Evolutionary conservation across 1,284 basidiomycete species (phyloP), one percentile per base, ranked within the genome.

Genomic region (Uromyces viciae-fabae): DNA sequence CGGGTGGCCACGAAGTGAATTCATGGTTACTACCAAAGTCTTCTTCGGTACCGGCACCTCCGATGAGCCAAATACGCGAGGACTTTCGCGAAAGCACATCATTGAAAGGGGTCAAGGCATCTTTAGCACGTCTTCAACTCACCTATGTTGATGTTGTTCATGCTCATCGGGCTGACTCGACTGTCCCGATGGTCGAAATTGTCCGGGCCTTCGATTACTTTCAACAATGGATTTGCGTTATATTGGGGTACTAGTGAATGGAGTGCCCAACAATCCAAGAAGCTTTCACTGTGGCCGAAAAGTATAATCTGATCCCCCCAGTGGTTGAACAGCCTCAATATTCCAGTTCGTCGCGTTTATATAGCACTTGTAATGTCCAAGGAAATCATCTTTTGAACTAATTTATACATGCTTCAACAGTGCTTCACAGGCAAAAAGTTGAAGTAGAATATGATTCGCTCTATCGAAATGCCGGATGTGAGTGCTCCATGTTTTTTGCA

Each of bases 41-140:
- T 89, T 88, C 86, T 89, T 89, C 81, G 89, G 88, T 40, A 86
- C 86, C n/a, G 86, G 85, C 33, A 83, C 89, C 60, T 60, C 56
- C 11, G 87, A 87, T 46, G 90, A 90, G 52, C 91, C 90, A 81
- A 87, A 87, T 84, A 86, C 86, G 60, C 86, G 86, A 49, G 91
- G 91, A 42, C 87, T 92, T 31, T 90, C 89, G n/a, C 87, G 92
- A 76, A 94, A 93, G 86, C 92, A 93, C 89, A 91, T 93, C 84
- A 89, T 95, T 83, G 93, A 95, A 86, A 22, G 93, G 92, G n/a
- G 88, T 91, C 19, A 88, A 90, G 83, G 90, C 90, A 69, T 90
- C 88, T 38, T 88, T 94, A 36, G 88, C 90, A 84, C 90, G 92
- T 42, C 89, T 93, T 8, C 89, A 90, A 72, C 86, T 93, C 83